Base-by-base conservation (phyloP, 2,329 filamentous ascomycete genomes). In the Aspergillus tamarii region DNA sequence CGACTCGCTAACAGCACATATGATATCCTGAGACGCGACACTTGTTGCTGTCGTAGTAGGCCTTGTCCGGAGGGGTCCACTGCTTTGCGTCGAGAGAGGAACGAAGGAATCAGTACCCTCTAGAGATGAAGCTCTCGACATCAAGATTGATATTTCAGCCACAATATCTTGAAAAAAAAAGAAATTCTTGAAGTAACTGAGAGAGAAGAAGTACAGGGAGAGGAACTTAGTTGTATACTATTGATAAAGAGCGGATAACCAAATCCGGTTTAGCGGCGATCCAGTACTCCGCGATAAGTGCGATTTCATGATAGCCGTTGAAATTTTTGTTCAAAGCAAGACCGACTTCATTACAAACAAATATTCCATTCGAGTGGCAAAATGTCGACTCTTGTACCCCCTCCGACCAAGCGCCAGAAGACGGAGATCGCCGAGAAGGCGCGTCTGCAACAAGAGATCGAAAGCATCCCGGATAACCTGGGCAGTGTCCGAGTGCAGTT, bases 1-100 rank as follows among this genome's bases (percentile, higher is more conserved):
- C 50, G 92, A 93, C 76, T 97, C 93, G 70, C 88, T 92, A 56
- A 97, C 80, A 4, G 94, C 94, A 77, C 94, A 98, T n/a, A 97
- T 83, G 60, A 97, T 88, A 65, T 91, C 88, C 70, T 94, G 89
- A 28, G 82, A 80, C 66, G 84, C 83, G 54, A 85, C 76, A 52
- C 84, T 82, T 36, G 84, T 87, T 52, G 86, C 82, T 3, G 85
- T 87, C 1, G 88, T 89, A 34, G 83, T 81, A 55, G 76, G 76
- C 34, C 75, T 72, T 43, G 86, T 88, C 63, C 82, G 81, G 57
- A 84, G 84, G 45, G 82, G 78, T 57, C 78, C 80, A 61, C 82
- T 85, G 32, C 78, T 78, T 48, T 60, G 62, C 58, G 66, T 70
- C 14, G 69, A 72, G 6, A 67, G 65, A 50, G 70, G 70, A 26